Evolutionary conservation across 257 asterid species (phyloP).

Genomic region (Primulina huaijiensis): DNA sequence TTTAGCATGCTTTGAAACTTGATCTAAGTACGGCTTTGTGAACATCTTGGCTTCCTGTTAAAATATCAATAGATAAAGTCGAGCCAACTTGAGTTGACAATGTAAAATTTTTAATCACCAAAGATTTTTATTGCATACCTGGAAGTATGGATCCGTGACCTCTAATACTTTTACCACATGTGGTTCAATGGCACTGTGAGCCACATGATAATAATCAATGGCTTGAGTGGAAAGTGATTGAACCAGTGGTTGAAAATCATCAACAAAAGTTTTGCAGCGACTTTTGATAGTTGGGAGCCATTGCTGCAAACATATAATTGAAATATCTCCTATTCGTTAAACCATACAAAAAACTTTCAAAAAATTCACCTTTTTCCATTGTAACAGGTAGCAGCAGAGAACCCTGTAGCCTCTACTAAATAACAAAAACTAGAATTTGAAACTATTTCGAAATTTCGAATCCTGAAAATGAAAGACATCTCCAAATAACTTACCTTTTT

Average conservation of each 20-base stretch:
- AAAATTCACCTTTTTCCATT: background rate
- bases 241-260: constrained; percentile 25
- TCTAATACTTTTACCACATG: constrained; percentile 27
- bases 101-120: background rate
- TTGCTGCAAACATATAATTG: constrained; percentile 23
- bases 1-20: constrained; percentile 27
- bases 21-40: constrained; percentile 37
- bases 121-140: constrained; percentile 23
- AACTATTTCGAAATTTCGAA: background rate
- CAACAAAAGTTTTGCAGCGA: constrained; percentile 18
- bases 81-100: constrained; percentile 2
- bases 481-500: constrained; percentile 31
- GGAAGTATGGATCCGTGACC: constrained; percentile 31
- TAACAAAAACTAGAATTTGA: background rate
- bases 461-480: background rate
- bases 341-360: background rate
- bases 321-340: background rate
- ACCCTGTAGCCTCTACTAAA: background rate
- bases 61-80: constrained; percentile 11
- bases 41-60: constrained; percentile 40
- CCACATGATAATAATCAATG: constrained; percentile 27
- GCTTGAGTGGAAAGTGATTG: constrained; percentile 31
- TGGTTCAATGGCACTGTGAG: constrained; percentile 28
- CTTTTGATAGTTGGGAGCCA: constrained; percentile 42
- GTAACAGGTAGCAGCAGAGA: background rate